phyloP scores from a whole-genome alignment of 495 filamentous ascomycete genomes.

The Haplographium delicatum region DNA sequence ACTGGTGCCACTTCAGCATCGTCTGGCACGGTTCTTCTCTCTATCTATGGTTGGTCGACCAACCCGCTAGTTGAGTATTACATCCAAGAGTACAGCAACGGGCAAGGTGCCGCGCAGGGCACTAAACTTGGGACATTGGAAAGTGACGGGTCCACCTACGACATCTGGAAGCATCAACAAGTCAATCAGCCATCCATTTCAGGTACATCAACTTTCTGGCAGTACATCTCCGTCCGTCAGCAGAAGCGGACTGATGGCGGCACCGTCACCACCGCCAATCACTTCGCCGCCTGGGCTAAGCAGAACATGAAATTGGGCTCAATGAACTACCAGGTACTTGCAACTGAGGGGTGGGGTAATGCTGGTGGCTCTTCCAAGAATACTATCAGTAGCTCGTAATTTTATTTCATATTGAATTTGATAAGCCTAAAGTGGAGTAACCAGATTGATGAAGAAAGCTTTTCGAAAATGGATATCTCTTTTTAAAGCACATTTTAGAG shows the following conservation, averaged over 20 bases:
- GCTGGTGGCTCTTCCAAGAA: slow-evolving; percentile 19
- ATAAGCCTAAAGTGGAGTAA: no score
- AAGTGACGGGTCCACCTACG: slow-evolving; percentile 58
- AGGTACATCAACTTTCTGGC: slow-evolving; percentile 50
- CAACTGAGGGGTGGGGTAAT: slow-evolving; percentile 39
- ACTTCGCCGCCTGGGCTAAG: slow-evolving; percentile 33
- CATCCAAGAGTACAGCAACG: slow-evolving; percentile 7
- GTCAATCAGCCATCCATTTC: slow-evolving; percentile 55
- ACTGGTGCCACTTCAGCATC: slow-evolving; percentile 41
- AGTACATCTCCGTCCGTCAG: slow-evolving; percentile 51
- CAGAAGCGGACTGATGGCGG: slow-evolving; percentile 41
- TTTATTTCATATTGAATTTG: no score
- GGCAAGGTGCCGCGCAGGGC: neutral
- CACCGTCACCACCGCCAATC: slow-evolving; percentile 18
- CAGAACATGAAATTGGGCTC: slow-evolving; percentile 31
- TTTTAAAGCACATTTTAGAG: no score
- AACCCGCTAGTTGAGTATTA: slow-evolving; percentile 51
- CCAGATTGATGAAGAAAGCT: no score
- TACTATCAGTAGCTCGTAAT: no score
- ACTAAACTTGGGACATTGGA: slow-evolving; percentile 43
- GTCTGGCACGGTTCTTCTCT: slow-evolving; percentile 41
- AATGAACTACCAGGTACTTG: slow-evolving; percentile 34
- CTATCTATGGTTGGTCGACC: slow-evolving; percentile 54
- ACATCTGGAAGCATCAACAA: slow-evolving; percentile 55
- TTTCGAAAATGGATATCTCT: no score